A percentile compares a stretch with the other conserved stretches of the same genome.
phyloP scores from a whole-genome alignment of 371 early-diverging fungal species.

The Mortierella sp. region DNA sequence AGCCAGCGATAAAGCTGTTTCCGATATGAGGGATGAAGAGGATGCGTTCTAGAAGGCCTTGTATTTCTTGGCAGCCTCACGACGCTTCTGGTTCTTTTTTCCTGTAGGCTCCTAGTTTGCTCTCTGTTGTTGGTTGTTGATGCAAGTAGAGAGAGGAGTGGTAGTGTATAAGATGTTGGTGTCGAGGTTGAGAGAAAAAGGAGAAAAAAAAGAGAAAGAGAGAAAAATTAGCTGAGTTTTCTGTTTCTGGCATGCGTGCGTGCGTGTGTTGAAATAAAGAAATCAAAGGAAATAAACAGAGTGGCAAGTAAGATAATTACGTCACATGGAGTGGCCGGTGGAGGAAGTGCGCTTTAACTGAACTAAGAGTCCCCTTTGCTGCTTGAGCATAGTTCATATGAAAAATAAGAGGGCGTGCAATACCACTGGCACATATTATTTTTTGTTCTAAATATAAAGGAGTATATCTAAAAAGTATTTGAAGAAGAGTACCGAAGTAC shows the following conservation, averaged over 20 bases:
- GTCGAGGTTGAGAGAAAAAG: background rate
- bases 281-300: too few species aligned
- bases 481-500: too few species aligned
- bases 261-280: too few species aligned
- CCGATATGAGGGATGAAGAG: background rate
- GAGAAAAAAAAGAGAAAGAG: background rate
- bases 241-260: too few species aligned
- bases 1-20: background rate
- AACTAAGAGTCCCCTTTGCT: background rate
- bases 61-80: constrained; percentile 35
- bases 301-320: background rate
- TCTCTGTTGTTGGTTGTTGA: constrained; percentile 15
- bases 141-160: background rate
- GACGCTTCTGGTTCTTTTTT: constrained; percentile 37
- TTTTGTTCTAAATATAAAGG: too few species aligned
- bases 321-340: background rate
- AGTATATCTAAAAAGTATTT: too few species aligned
- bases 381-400: background rate
- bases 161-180: background rate
- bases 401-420: background rate
- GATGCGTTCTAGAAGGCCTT: constrained; percentile 19
- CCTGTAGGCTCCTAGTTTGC: constrained; percentile 29
- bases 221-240: background rate
- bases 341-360: background rate
- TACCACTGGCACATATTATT: too few species aligned